phyloP scores from a whole-genome alignment of 768 basidiomycete species.

The Naematelia encephala region DNA sequence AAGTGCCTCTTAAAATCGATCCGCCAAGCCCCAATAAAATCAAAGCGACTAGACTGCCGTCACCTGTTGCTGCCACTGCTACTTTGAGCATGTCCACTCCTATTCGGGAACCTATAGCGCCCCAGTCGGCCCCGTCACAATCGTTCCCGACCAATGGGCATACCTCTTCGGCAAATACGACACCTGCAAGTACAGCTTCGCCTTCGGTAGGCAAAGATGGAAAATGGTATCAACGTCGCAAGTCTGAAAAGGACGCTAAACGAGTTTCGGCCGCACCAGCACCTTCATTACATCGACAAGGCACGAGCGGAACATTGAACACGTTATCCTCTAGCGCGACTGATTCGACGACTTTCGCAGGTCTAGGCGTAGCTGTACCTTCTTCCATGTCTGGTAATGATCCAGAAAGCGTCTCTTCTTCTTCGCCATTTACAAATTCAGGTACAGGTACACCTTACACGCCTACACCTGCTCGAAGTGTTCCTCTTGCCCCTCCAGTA shows the following conservation, averaged over 20 bases:
- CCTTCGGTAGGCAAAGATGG: slow-evolving; percentile 3
- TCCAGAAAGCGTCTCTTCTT: slow-evolving; percentile 12
- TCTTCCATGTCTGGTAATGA: slow-evolving; percentile 10
- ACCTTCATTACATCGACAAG: background rate
- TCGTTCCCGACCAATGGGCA: background rate
- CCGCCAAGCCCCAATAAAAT: background rate
- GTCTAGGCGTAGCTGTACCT: slow-evolving; percentile 21
- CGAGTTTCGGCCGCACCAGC: background rate
- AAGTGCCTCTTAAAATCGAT: background rate
- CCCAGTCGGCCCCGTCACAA: background rate
- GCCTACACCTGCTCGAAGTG: background rate
- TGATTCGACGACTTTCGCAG: slow-evolving; percentile 20
- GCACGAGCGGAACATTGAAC: slow-evolving; percentile 1
- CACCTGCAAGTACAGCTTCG: background rate
- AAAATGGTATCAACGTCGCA: slow-evolving; percentile 15
- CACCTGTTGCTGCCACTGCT: background rate
- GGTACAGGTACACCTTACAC: background rate
- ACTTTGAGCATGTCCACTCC: background rate
- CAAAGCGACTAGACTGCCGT: too few species aligned
- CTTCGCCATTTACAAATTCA: background rate
- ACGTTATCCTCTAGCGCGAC: slow-evolving; percentile 3
- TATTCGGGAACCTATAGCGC: background rate
- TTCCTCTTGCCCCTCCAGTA: background rate
- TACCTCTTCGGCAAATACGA: background rate
- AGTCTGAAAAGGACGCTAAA: background rate